These are phyloP conservation scores for Globisporangium cederbergense DNA, from an alignment of 352 stramenopile genomes.

Conservation along the genomic window DNA sequence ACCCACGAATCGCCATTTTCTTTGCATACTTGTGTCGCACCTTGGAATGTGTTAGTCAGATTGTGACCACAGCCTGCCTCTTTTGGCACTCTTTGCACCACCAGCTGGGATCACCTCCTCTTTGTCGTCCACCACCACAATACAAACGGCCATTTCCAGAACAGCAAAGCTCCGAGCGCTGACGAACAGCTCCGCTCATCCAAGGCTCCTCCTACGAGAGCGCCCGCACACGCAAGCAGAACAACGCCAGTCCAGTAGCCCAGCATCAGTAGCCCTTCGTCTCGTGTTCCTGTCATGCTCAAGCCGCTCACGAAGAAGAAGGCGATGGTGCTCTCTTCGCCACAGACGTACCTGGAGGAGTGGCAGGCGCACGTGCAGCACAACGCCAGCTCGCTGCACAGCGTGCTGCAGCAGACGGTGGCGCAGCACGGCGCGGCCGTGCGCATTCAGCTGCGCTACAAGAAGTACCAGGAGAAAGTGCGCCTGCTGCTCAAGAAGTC, in stretches of 20 bases:
- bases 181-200: not conserved
- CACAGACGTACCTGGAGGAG: conserved; percentile 36
- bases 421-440: conserved; percentile 40
- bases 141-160: not conserved
- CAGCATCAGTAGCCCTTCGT: not conserved
- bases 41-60: too few relatives aligned
- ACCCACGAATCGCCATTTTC: not conserved
- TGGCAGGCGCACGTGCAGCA: conserved; percentile 36
- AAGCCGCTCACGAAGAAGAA: conserved; percentile 44
- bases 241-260: not conserved
- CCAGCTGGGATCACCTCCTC: not conserved
- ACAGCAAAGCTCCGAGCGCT: not conserved
- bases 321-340: conserved; percentile 31
- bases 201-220: not conserved
- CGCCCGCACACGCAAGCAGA: not conserved
- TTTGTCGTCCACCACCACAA: not conserved
- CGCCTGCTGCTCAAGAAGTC: conserved; percentile 55
- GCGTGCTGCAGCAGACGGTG: conserved; percentile 29
- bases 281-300: conserved; percentile 21
- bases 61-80: too few relatives aligned
- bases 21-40: too few relatives aligned
- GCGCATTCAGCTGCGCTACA: conserved; percentile 73
- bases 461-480: conserved; percentile 68
- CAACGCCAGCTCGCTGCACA: conserved; percentile 18
- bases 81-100: not conserved